Conservation (phyloP, 1,139 yeast species). For the Kurtzmaniella natalensis region DNA sequence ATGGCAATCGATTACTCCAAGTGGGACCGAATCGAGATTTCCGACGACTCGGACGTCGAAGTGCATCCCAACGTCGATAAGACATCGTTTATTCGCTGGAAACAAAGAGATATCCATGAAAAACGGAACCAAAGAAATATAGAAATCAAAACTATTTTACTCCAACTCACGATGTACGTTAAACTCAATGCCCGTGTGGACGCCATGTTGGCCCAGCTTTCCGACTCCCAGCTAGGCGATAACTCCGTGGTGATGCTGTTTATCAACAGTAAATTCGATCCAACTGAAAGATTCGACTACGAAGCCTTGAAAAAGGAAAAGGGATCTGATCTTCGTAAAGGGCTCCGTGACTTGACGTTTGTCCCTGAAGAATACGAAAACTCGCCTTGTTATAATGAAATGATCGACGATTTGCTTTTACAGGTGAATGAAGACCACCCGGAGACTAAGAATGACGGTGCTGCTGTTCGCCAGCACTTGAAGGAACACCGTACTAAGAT, state of each 20-base stretch:
- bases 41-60: constrained; percentile 94
- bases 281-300: constrained; percentile 48
- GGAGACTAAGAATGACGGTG: constrained; percentile 42
- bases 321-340: constrained; percentile 38
- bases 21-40: constrained; percentile 94
- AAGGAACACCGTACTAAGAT: constrained; percentile 67
- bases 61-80: constrained; percentile 99
- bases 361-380: constrained; percentile 53
- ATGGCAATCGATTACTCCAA: constrained; percentile 92
- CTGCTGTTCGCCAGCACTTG: constrained; percentile 38
- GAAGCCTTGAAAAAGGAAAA: constrained; percentile 31
- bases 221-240: constrained; percentile 39
- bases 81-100: constrained; percentile 88
- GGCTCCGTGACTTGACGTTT: constrained; percentile 38
- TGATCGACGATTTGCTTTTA: constrained; percentile 83
- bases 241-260: constrained; percentile 35
- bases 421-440: constrained; percentile 61
- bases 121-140: constrained; percentile 75
- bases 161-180: constrained; percentile 72
- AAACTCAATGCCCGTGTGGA: constrained; percentile 73
- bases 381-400: constrained; percentile 81
- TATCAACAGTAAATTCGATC: constrained; percentile 51
- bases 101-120: constrained; percentile 95
- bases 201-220: constrained; percentile 41
- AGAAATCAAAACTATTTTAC: constrained; percentile 69